Evolutionary conservation across 352 stramenopile genomes (phyloP).

Genomic region (Globisporangium sylvaticum): DNA sequence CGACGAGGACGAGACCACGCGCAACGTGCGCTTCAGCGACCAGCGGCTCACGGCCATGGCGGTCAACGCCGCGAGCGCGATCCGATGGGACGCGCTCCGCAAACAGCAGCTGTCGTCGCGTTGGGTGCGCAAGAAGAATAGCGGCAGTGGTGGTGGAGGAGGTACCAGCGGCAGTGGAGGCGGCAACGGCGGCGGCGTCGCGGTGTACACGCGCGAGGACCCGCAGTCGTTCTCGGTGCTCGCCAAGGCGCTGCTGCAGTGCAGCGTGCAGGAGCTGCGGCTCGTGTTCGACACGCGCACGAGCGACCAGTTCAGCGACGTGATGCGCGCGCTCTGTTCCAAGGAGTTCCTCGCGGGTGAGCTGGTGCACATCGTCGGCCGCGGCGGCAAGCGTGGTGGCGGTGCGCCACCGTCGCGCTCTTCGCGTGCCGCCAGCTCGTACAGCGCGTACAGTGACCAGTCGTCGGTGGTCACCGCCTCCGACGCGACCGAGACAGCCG

Average conservation of each 20-base stretch:
- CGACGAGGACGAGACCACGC: no score
- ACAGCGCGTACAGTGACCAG: no score
- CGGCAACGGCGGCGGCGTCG: slow-evolving; percentile 11
- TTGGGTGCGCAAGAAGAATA: background rate
- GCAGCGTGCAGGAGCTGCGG: slow-evolving; percentile 13
- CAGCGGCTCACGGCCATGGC: no score
- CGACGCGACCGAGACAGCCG: slow-evolving; percentile 17
- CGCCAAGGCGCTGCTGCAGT: slow-evolving; percentile 8
- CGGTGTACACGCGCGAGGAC: slow-evolving; percentile 15
- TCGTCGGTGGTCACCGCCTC: no score
- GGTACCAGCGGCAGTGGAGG: no score
- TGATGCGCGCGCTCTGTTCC: slow-evolving; percentile 9
- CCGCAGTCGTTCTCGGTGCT: slow-evolving; percentile 15
- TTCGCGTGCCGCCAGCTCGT: no score
- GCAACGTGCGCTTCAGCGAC: no score
- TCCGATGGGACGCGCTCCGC: background rate
- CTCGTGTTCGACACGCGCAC: slow-evolving; percentile 16
- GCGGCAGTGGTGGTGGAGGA: background rate
- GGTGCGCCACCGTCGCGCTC: no score
- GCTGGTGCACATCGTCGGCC: slow-evolving; percentile 5
- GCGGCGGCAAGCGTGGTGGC: no score
- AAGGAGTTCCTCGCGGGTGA: slow-evolving; percentile 4
- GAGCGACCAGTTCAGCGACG: slow-evolving; percentile 14
- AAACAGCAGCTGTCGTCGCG: background rate
- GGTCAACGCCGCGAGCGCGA: background rate